Conservation (phyloP, 371 early-diverging fungal species). For the Mucor saturninus region DNA sequence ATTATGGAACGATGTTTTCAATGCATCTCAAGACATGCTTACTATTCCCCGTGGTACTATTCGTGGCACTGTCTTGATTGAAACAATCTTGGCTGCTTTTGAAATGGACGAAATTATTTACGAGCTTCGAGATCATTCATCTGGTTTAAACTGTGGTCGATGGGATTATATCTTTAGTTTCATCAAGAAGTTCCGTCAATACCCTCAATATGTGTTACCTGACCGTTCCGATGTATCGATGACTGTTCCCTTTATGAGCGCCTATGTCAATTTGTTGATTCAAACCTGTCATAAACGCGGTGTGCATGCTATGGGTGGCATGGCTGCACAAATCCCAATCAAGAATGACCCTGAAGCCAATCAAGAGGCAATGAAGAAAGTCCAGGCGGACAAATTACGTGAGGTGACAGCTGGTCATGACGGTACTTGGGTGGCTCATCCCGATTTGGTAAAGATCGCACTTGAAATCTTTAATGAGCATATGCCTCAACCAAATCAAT, state of each 20-base stretch:
- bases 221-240: constrained; percentile 90
- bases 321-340: constrained; percentile 98
- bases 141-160: constrained; percentile 96
- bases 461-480: constrained; percentile 87
- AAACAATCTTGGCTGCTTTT: constrained; percentile 94
- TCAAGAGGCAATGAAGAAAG: constrained; percentile 91
- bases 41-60: constrained; percentile 93
- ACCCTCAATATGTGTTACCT: constrained; percentile 85
- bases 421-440: constrained; percentile 98
- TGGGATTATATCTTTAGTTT: constrained; percentile 98
- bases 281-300: constrained; percentile 97
- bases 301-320: constrained; percentile 98
- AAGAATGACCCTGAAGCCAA: constrained; percentile 88
- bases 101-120: constrained; percentile 99
- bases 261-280: constrained; percentile 89
- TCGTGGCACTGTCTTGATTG: constrained; percentile 94
- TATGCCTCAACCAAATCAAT: constrained; percentile 96
- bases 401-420: constrained; percentile 95
- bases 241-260: constrained; percentile 96
- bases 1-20: constrained; percentile 97
- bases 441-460: constrained; percentile 90
- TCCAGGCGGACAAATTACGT: constrained; percentile 90
- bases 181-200: constrained; percentile 93
- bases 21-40: constrained; percentile 89
- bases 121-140: constrained; percentile 94